Evolutionary conservation across 2,329 filamentous ascomycete species (phyloP).

Genomic region (Penicillium italicum): DNA sequence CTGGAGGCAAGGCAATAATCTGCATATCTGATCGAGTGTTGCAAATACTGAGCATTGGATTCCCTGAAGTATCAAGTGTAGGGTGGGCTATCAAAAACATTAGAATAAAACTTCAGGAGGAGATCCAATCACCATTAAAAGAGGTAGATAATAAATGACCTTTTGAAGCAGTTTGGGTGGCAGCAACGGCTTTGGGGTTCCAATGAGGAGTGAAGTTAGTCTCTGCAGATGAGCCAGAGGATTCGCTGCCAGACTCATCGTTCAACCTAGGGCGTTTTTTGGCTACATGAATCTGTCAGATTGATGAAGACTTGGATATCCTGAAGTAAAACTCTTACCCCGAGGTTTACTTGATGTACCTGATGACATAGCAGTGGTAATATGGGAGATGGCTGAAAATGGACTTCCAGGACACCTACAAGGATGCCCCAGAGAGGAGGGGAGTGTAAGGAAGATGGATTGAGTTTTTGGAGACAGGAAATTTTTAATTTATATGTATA

Average conservation of each 20-base stretch:
- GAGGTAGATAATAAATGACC: not conserved
- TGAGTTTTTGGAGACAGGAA: no score
- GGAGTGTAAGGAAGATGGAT: not conserved
- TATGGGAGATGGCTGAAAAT: not conserved
- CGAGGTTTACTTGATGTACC: not conserved
- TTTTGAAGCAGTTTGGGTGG: not conserved
- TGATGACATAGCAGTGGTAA: not conserved
- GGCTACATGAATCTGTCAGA: not conserved
- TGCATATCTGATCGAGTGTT: rapidly evolving
- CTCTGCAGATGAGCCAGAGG: not conserved
- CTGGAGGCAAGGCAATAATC: not conserved
- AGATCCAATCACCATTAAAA: no score
- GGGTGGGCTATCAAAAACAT: not conserved
- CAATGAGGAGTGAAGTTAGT: not conserved
- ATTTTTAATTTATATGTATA: not conserved
- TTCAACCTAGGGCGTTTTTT: not conserved
- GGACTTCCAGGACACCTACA: not conserved
- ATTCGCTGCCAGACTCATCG: not conserved
- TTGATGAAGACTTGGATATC: no score
- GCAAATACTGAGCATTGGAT: not conserved
- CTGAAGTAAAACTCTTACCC: not conserved
- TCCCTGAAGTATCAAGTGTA: not conserved
- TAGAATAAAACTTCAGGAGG: not conserved
- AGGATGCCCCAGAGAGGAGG: not conserved
- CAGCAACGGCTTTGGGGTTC: not conserved